Conservation (phyloP, 2,329 filamentous ascomycete genomes). For the Trichophyton mentagrophytes region DNA sequence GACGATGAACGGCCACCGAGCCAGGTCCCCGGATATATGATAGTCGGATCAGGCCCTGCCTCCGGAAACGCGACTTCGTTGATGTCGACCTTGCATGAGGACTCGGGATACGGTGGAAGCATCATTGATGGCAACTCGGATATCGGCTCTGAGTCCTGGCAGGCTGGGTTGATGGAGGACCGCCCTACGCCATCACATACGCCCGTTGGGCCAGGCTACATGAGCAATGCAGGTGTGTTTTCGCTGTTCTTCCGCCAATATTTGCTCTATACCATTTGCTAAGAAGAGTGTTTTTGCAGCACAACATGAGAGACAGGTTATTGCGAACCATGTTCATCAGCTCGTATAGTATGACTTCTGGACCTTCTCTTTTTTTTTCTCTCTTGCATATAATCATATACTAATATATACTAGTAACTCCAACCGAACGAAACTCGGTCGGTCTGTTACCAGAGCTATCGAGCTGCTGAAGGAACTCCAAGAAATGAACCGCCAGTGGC, state of each 20-base stretch:
- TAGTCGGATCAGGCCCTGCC: conserved; percentile 67
- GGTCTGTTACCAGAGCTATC: conserved; percentile 75
- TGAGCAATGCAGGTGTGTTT: conserved; percentile 31
- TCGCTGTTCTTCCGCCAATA: background rate
- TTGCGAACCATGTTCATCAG: conserved; percentile 79
- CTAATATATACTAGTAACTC: conserved; percentile 48
- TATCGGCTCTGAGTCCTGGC: conserved; percentile 33
- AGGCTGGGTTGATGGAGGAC: conserved; percentile 45
- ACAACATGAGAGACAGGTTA: conserved; percentile 52
- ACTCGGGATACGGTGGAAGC: conserved; percentile 87
- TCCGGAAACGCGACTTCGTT: conserved; percentile 71
- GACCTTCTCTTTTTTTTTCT: background rate
- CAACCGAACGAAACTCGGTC: conserved; percentile 73
- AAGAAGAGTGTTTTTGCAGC: conserved; percentile 22
- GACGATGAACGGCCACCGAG: background rate
- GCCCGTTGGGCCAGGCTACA: conserved; percentile 37
- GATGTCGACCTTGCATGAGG: conserved; percentile 67
- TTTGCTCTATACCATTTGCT: conserved; percentile 1
- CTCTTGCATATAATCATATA: background rate
- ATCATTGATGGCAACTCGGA: conserved; percentile 34
- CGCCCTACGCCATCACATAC: conserved; percentile 45
- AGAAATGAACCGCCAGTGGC: conserved; percentile 82
- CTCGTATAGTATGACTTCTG: conserved; percentile 54
- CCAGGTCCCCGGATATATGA: conserved; percentile 61
- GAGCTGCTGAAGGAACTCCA: conserved; percentile 74